Base-by-base conservation (phyloP, 805 yeast species). In the Hanseniaspora pseudoguilliermondii region DNA sequence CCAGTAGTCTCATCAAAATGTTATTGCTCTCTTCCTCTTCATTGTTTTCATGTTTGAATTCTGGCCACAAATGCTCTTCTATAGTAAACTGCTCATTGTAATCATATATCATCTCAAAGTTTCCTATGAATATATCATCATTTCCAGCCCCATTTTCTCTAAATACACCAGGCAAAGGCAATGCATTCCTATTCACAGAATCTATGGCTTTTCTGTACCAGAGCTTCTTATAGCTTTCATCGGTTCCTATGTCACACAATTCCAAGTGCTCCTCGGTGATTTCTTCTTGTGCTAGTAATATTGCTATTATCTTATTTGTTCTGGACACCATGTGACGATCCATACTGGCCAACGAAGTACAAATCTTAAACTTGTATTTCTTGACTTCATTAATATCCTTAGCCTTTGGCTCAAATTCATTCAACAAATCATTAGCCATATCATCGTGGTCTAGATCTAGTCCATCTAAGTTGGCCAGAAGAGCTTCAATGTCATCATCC, bases 271-370 rank as follows among this genome's bases (percentile, higher is more conserved):
- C 38, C 20, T 55, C 57, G 5, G 49, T 6, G 5, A 55, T 40
- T 5, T 35, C 54, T 15, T 44, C 55, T 65, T 80, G 77, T 34
- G 79, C 76, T 65, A 80, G 86, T 57, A 78, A 74, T 52, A 89
- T 86, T 0, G 88, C 83, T 13, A 77, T 78, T 57, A 90, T 69
- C 56, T 95, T 73, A 63, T 84, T 86, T 16, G 96, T 88, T 62
- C 90, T 74, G 16, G 83, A 77, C 60, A 82, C 79, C 67, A 90
- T 80, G 66, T 84, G 85, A 76, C 81, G 82, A 0, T 93, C 95
- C 55, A 81, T 81, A 29, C 95, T 95, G 0, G 95, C 91, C 46
- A 88, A 73, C 0, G 96, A 90, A 0, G 96, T 89, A 70, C 75
- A 88, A 27, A 89, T 66, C 66, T 80, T 87, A 23, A 88, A 82